Conservation (phyloP, 1,284 basidiomycete genomes). For the Erythrobasidium hasegawianum region DNA sequence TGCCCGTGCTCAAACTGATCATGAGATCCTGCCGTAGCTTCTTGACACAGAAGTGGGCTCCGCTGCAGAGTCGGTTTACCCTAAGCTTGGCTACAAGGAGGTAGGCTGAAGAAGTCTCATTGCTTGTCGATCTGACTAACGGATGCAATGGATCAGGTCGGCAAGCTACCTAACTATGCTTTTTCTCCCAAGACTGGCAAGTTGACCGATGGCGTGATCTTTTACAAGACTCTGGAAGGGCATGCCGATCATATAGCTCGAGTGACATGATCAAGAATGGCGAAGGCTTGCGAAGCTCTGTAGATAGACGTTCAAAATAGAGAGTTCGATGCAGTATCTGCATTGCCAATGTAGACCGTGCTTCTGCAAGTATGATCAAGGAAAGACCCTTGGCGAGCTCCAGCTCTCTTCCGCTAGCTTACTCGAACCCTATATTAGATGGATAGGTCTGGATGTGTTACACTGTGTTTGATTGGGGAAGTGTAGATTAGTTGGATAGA, state of each 20-base stretch:
- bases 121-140: background rate
- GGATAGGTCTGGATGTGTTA: too few relatives aligned
- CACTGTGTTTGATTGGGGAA: too few relatives aligned
- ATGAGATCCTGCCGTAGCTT: background rate
- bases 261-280: too few relatives aligned
- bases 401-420: too few relatives aligned
- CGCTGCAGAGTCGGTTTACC: slow-evolving; percentile 18
- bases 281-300: too few relatives aligned
- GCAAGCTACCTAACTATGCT: slow-evolving; percentile 12
- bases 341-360: too few relatives aligned
- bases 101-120: background rate
- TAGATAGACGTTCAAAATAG: too few relatives aligned
- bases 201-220: slow-evolving; percentile 14
- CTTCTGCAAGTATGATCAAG: too few relatives aligned
- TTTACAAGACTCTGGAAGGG: slow-evolving; percentile 13
- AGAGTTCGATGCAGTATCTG: too few relatives aligned
- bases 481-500: too few relatives aligned
- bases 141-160: background rate
- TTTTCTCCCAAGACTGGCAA: slow-evolving; percentile 7
- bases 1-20: background rate
- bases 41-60: slow-evolving; percentile 21
- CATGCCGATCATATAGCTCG: background rate
- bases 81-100: slow-evolving; percentile 15
- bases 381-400: too few relatives aligned
- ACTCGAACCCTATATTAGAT: too few relatives aligned